These are phyloP conservation scores for Jatropha multifida DNA, from an alignment of 441 rosid genomes.

Conservation along the genomic window DNA sequence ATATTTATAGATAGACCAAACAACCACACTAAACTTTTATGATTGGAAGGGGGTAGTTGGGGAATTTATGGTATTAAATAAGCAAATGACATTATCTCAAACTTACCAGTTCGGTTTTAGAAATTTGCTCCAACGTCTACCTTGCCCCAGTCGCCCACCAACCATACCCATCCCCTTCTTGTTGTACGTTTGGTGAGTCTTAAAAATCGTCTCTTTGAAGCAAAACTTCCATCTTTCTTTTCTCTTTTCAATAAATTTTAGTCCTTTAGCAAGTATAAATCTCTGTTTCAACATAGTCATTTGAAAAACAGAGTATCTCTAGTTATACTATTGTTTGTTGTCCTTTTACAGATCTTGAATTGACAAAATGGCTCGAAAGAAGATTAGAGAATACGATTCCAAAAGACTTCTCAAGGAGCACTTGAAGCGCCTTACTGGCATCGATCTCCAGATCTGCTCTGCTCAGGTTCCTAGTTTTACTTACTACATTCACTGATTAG, in stretches of 20 bases:
- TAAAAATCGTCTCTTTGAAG: constrained; percentile 10
- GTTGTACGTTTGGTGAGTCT: constrained; percentile 14
- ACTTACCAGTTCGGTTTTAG: not conserved
- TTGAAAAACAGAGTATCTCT: not conserved
- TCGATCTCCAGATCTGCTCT: constrained; percentile 69
- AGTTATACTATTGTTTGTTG: not conserved
- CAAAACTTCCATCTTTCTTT: not conserved
- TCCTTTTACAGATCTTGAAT: not conserved
- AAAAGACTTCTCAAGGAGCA: constrained; percentile 81
- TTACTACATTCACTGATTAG: not conserved
- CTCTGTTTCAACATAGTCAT: not conserved
- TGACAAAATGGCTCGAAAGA: constrained; percentile 77
- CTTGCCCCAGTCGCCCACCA: constrained; percentile 15
- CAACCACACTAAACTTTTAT: not conserved
- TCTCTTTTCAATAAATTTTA: not conserved
- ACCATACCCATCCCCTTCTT: not conserved
- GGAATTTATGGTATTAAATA: not conserved
- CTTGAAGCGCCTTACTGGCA: constrained; percentile 67
- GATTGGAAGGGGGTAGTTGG: not conserved
- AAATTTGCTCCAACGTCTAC: constrained; percentile 13
- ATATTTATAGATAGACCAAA: not conserved
- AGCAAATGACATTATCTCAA: not conserved
- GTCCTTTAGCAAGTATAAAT: not conserved
- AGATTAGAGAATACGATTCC: constrained; percentile 95
- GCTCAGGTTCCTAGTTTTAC: constrained; percentile 52